Conservation (phyloP, 176 grass and related monocot species). For the Secale cereale region DNA sequence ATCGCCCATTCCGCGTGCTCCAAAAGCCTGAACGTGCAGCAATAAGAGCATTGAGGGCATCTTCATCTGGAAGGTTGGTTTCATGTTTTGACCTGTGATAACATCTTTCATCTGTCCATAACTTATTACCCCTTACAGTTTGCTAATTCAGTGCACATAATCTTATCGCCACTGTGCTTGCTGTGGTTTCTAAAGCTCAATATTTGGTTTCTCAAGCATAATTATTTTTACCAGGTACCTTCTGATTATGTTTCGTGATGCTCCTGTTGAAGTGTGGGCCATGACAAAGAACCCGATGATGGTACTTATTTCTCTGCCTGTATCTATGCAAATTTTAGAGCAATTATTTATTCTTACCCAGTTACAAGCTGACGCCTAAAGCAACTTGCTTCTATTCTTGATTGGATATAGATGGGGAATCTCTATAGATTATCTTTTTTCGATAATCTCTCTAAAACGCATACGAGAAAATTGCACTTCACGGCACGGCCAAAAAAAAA, state of each 20-base stretch:
- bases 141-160: conserved; percentile 7
- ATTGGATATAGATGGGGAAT: too few species aligned
- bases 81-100: conserved; percentile 10
- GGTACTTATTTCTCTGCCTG: conserved; percentile 47
- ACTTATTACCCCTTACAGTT: not conserved
- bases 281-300: conserved; percentile 99
- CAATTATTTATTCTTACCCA: not conserved
- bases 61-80: conserved; percentile 91
- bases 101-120: not conserved
- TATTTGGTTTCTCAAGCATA: conserved; percentile 34
- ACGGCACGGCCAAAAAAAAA: too few species aligned
- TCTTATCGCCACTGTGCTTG: not conserved
- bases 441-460: too few species aligned
- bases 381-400: too few species aligned
- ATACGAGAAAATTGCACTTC: too few species aligned
- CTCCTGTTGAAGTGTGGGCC: conserved; percentile 99
- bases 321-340: conserved; percentile 35
- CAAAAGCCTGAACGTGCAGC: conserved; percentile 97
- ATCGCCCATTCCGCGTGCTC: conserved; percentile 86
- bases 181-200: conserved; percentile 29
- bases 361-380: not conserved
- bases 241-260: conserved; percentile 96
- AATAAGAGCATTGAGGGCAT: conserved; percentile 92
- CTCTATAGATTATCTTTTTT: too few species aligned
- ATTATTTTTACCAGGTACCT: conserved; percentile 64